Conservation (phyloP, 139 green algal genomes). For the Chloropicon primus region DNA sequence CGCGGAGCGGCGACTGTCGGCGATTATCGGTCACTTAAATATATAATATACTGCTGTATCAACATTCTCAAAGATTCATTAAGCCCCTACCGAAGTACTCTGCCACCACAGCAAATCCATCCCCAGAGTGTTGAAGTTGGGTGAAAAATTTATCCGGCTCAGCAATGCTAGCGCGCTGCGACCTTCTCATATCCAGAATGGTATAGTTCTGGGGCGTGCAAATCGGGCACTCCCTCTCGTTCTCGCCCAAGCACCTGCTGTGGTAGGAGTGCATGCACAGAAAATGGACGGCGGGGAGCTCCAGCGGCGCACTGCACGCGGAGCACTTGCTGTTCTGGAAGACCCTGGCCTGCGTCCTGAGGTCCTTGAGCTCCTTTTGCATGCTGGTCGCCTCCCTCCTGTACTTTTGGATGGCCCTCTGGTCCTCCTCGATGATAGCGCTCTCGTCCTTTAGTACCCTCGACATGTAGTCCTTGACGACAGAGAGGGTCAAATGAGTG, state of each 20-base stretch:
- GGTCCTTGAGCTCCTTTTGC: slow-evolving; percentile 3
- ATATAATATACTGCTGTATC: no score
- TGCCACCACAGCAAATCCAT: slow-evolving; percentile 77
- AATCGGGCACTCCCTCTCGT: slow-evolving; percentile 69
- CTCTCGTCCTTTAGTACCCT: slow-evolving; percentile 39
- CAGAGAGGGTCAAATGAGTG: slow-evolving; percentile 42
- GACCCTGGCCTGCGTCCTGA: slow-evolving; percentile 42
- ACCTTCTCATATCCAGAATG: slow-evolving; percentile 41
- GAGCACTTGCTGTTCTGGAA: slow-evolving; percentile 76
- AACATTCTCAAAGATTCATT: slow-evolving; percentile 27
- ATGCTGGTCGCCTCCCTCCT: slow-evolving; percentile 1
- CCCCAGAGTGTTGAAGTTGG: slow-evolving; percentile 52
- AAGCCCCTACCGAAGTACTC: slow-evolving; percentile 75
- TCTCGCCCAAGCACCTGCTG: slow-evolving; percentile 67
- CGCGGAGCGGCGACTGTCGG: no score
- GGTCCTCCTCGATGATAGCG: slow-evolving; percentile 24
- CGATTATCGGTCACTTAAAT: no score
- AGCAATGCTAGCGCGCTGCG: neutral
- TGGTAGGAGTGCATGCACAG: slow-evolving; percentile 91
- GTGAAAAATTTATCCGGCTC: slow-evolving; percentile 86
- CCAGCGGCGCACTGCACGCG: slow-evolving; percentile 52
- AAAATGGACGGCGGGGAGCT: slow-evolving; percentile 91
- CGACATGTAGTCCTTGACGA: slow-evolving; percentile 57
- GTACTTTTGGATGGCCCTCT: slow-evolving; percentile 33
- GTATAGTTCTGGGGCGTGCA: slow-evolving; percentile 63